Evolutionary conservation across 2,329 filamentous ascomycete species (phyloP).

Genomic region (Fusarium ramigenum): DNA sequence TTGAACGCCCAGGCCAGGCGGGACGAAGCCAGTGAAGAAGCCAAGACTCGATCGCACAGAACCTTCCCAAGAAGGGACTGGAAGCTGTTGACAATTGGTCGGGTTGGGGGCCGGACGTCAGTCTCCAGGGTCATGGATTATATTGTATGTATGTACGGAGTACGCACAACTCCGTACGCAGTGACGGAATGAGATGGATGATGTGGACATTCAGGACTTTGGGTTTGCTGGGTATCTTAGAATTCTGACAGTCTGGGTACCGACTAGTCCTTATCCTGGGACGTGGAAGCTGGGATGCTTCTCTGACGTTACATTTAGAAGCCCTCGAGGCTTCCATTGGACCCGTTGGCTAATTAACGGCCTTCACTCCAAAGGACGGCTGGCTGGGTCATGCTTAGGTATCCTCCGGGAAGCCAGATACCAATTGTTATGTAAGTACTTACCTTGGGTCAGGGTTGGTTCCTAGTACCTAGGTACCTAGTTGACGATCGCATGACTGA

Average conservation of each 20-base stretch:
- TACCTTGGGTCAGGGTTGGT: not conserved
- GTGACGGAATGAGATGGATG: not conserved
- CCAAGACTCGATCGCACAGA: slow-evolving; percentile 30
- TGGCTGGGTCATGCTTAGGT: slow-evolving; percentile 23
- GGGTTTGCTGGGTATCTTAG: slow-evolving; percentile 1
- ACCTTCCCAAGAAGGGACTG: slow-evolving; percentile 34
- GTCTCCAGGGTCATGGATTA: slow-evolving; percentile 7
- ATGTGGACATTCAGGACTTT: not conserved
- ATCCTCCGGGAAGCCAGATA: slow-evolving; percentile 10
- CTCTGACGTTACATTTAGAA: slow-evolving; percentile 38
- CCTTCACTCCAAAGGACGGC: slow-evolving; percentile 29
- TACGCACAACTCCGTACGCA: too few relatives aligned
- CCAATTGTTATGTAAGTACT: not conserved
- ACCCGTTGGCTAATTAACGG: slow-evolving; percentile 17
- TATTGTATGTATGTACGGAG: not conserved
- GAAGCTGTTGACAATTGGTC: slow-evolving; percentile 32
- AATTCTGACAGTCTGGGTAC: not conserved
- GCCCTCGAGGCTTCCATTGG: slow-evolving; percentile 21
- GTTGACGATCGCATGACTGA: slow-evolving; percentile 27
- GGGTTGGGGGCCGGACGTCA: slow-evolving; percentile 38
- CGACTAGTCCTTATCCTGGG: not conserved
- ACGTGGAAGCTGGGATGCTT: slow-evolving; percentile 13
- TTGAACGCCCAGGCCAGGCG: slow-evolving; percentile 38
- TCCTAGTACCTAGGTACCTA: not conserved
- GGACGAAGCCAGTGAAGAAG: slow-evolving; percentile 39